Conservation (phyloP, 768 basidiomycete species). For the Leccinum aurantiacum region DNA sequence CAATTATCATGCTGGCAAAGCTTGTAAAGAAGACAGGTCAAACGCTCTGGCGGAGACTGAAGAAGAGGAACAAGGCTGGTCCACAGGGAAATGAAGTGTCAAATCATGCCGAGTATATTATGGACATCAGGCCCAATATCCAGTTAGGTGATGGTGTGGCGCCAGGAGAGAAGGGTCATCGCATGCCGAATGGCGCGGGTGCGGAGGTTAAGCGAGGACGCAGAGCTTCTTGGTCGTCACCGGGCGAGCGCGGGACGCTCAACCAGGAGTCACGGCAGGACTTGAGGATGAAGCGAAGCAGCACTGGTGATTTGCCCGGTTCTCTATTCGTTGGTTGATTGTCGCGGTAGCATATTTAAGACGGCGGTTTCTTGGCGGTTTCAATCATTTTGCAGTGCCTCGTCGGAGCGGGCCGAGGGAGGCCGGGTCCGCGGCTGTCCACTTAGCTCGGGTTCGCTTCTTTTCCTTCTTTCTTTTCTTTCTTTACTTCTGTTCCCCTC, state of each 20-base stretch:
- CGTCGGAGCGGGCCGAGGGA: not conserved
- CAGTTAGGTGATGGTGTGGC: slow-evolving; percentile 17
- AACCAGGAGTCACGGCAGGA: not conserved
- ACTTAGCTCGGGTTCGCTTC: not conserved
- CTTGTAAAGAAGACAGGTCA: slow-evolving; percentile 46
- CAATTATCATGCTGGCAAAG: slow-evolving; percentile 48
- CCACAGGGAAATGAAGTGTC: slow-evolving; percentile 13
- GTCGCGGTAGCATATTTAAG: not conserved
- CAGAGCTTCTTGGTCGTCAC: slow-evolving; percentile 29
- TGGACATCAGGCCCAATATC: slow-evolving; percentile 28
- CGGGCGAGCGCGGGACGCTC: slow-evolving; percentile 24
- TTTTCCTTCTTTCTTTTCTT: slow-evolving; percentile 5
- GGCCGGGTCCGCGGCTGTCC: not conserved
- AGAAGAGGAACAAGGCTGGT: slow-evolving; percentile 33
- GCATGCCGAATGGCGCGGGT: not conserved
- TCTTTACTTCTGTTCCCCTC: not conserved
- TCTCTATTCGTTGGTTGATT: not conserved
- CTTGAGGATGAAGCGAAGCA: slow-evolving; percentile 20
- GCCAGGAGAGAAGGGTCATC: slow-evolving; percentile 1
- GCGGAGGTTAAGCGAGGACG: slow-evolving; percentile 14
- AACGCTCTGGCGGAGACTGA: slow-evolving; percentile 47
- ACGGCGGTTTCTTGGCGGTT: too few species aligned
- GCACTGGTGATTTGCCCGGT: slow-evolving; percentile 22
- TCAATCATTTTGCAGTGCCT: not conserved
- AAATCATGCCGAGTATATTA: slow-evolving; percentile 5